A percentile compares a stretch with the other conserved stretches of the same genome.
phyloP scores from a whole-genome alignment of 495 filamentous ascomycete genomes.

The Aspergillus kassunensis region DNA sequence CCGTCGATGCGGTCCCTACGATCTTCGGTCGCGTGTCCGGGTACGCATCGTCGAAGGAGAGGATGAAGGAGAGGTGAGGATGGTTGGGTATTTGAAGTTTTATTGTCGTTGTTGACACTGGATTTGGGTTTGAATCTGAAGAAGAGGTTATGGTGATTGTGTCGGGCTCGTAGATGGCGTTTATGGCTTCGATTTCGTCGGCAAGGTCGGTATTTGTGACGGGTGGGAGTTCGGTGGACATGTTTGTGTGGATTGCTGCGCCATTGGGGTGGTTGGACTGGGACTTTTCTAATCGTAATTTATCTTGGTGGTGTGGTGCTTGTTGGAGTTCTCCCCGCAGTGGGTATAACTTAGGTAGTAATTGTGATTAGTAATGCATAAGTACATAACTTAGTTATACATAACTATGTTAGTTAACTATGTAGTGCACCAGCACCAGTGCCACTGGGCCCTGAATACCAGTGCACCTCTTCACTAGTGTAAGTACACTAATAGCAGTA shows the following conservation, averaged over 20 bases:
- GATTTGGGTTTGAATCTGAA: constrained; percentile 40
- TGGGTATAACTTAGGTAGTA: neutral
- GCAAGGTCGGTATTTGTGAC: constrained; percentile 57
- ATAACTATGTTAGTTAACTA: too few relatives aligned
- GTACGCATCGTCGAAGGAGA: constrained; percentile 69
- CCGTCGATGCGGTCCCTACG: constrained; percentile 56
- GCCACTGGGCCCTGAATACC: too few relatives aligned
- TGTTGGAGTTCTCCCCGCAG: constrained; percentile 6
- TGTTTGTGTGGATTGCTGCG: constrained; percentile 2
- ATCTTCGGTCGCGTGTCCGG: constrained; percentile 66
- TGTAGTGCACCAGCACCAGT: too few relatives aligned
- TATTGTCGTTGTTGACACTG: constrained; percentile 25
- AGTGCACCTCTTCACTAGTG: too few relatives aligned
- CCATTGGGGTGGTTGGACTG: neutral
- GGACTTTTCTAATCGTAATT: neutral
- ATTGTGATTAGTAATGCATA: neutral
- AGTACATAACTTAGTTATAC: too few relatives aligned
- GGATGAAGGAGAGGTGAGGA: constrained; percentile 50
- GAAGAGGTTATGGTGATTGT: constrained; percentile 48
- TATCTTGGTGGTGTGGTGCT: neutral
- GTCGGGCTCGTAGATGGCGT: constrained; percentile 80
- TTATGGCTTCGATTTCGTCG: constrained; percentile 86
- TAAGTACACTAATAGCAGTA: too few relatives aligned
- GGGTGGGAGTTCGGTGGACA: constrained; percentile 18
- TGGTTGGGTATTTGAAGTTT: constrained; percentile 40